Evolutionary conservation across 176 grass and related monocot genomes (phyloP).

Genomic region (Bolboschoenus planiculmis): DNA sequence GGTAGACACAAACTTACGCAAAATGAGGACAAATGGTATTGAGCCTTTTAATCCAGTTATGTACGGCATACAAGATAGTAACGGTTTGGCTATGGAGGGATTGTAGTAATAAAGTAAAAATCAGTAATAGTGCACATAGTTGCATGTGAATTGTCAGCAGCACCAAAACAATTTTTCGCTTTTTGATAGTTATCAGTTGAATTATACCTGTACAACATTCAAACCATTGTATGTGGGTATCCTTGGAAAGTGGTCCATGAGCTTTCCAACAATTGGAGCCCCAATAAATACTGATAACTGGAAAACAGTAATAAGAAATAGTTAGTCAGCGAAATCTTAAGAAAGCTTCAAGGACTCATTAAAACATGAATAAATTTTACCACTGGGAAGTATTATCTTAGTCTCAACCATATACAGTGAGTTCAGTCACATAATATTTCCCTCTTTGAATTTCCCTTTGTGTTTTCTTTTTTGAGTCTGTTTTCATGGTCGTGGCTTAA

Average conservation of each 20-base stretch:
- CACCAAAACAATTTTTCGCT: neutral
- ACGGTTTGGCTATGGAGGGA: neutral
- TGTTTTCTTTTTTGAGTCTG: too few relatives aligned
- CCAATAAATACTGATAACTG: constrained; percentile 83
- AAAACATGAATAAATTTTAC: neutral
- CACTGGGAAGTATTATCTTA: neutral
- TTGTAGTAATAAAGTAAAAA: constrained; percentile 16
- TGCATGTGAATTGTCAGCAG: neutral
- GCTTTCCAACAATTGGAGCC: constrained; percentile 78
- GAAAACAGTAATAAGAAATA: constrained; percentile 23
- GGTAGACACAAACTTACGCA: neutral
- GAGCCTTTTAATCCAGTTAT: neutral
- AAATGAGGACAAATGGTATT: neutral
- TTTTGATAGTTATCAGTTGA: neutral
- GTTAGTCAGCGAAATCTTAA: too few relatives aligned
- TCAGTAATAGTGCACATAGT: neutral
- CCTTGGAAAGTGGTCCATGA: constrained; percentile 92
- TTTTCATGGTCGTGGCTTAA: too few relatives aligned
- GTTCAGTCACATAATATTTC: too few relatives aligned
- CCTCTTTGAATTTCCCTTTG: too few relatives aligned
- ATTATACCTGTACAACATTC: constrained; percentile 77
- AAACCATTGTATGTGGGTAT: constrained; percentile 73
- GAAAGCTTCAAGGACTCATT: too few relatives aligned
- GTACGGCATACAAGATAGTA: neutral
- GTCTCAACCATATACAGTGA: too few relatives aligned